These are phyloP conservation scores for Beverwykella pulmonaria DNA, from an alignment of 495 filamentous ascomycete genomes.

Conservation along the genomic window DNA sequence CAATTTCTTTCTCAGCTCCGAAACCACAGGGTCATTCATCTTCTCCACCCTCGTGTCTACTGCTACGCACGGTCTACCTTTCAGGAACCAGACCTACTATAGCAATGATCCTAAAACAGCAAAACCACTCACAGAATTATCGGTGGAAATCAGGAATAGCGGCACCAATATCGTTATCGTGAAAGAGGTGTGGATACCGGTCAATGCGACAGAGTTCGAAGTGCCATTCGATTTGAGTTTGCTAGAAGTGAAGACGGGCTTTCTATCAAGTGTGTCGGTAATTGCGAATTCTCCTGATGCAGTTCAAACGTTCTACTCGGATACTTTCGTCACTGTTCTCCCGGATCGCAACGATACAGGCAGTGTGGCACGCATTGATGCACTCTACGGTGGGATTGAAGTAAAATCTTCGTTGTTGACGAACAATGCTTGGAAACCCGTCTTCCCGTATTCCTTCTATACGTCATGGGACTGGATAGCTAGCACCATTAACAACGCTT, in stretches of 20 bases:
- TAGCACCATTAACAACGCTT: constrained; percentile 24
- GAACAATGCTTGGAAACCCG: constrained; percentile 49
- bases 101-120: not conserved
- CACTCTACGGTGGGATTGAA: constrained; percentile 59
- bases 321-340: constrained; percentile 57
- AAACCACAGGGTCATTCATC: constrained; percentile 59
- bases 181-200: constrained; percentile 1
- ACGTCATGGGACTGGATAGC: constrained; percentile 60
- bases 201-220: constrained; percentile 21
- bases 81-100: constrained; percentile 40
- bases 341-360: constrained; percentile 58
- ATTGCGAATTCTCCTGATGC: constrained; percentile 38
- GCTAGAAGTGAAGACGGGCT: not conserved
- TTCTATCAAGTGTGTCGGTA: constrained; percentile 31
- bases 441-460: constrained; percentile 69
- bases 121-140: constrained; percentile 24
- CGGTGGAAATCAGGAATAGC: constrained; percentile 42
- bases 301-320: constrained; percentile 49
- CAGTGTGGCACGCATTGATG: constrained; percentile 65
- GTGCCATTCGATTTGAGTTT: constrained; percentile 1
- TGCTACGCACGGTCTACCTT: constrained; percentile 52
- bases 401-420: constrained; percentile 46
- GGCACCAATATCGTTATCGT: constrained; percentile 40
- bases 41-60: constrained; percentile 61
- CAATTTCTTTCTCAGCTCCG: constrained; percentile 61